phyloP scores from a whole-genome alignment of 2,329 filamentous ascomycete species.

The Lachnellula suecica region DNA sequence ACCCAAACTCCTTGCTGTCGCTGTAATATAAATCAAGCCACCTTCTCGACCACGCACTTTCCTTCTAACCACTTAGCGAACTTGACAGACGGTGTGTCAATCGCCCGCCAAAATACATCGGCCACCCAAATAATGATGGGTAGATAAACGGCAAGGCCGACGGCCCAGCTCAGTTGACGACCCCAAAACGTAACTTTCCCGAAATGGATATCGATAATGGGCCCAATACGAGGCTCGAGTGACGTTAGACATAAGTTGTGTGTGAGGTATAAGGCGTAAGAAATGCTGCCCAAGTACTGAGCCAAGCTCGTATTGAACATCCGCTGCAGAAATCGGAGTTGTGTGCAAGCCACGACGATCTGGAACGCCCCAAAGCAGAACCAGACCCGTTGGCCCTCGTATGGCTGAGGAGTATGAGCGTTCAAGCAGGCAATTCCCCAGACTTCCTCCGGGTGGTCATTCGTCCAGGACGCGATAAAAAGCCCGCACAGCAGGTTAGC shows the following conservation, averaged over 20 bases:
- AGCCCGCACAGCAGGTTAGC: slow-evolving; percentile 25
- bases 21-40: background rate
- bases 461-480: slow-evolving; percentile 32
- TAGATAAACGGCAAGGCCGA: slow-evolving; percentile 40
- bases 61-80: slow-evolving; percentile 48
- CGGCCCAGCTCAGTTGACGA: slow-evolving; percentile 33
- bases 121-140: slow-evolving; percentile 50
- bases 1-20: too few species aligned
- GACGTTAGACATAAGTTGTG: slow-evolving; percentile 49
- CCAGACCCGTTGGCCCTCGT: slow-evolving; percentile 29
- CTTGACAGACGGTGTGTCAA: slow-evolving; percentile 51
- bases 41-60: slow-evolving; percentile 19
- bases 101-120: slow-evolving; percentile 57
- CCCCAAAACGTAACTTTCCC: slow-evolving; percentile 21
- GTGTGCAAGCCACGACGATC: slow-evolving; percentile 31
- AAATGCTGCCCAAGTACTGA: slow-evolving; percentile 57
- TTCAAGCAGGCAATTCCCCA: slow-evolving; percentile 23
- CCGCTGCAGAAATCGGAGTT: slow-evolving; percentile 37
- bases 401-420: slow-evolving; percentile 26
- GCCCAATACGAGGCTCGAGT: slow-evolving; percentile 26
- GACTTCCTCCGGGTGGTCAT: slow-evolving; percentile 23
- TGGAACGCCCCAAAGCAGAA: slow-evolving; percentile 31
- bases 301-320: slow-evolving; percentile 48
- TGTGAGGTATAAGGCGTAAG: slow-evolving; percentile 58
- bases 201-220: slow-evolving; percentile 17